A percentile compares a stretch with the other conserved stretches of the same genome.
Conservation (phyloP, 2,329 filamentous ascomycete species). For the Claviceps humidiphila region DNA sequence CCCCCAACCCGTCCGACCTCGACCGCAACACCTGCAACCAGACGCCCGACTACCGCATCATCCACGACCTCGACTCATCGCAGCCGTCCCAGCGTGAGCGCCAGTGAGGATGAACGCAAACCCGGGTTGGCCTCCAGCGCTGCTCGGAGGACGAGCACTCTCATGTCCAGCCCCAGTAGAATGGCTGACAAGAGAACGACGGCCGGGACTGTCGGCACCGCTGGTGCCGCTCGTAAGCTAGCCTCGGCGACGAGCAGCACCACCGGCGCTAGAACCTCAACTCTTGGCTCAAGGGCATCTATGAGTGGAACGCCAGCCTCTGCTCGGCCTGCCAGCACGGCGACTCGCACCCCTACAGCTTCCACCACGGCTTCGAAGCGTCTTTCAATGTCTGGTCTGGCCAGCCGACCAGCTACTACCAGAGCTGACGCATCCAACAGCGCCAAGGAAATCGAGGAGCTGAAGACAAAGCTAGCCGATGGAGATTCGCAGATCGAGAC, state of each 20-base stretch:
- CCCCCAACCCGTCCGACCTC: conserved; percentile 33
- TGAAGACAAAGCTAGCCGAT: conserved; percentile 45
- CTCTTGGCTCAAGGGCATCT: conserved; percentile 17
- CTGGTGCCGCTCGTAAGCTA: conserved; percentile 22
- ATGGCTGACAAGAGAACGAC: conserved; percentile 22
- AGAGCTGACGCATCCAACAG: conserved; percentile 27
- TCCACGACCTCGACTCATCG: conserved; percentile 29
- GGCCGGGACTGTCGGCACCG: conserved; percentile 19
- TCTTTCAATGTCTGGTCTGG: conserved; percentile 34
- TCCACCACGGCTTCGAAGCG: conserved; percentile 40
- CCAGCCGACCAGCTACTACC: conserved; percentile 21
- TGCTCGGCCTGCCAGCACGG: conserved; percentile 21
- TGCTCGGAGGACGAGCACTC: conserved; percentile 30
- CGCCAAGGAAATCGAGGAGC: conserved; percentile 44
- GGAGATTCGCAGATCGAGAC: conserved; percentile 44
- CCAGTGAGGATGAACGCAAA: conserved; percentile 38
- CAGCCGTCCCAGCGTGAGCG: conserved; percentile 33
- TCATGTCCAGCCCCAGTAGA: conserved; percentile 25
- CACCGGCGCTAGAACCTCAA: conserved; percentile 25
- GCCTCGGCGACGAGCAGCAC: conserved; percentile 18
- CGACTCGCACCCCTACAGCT: conserved; percentile 23
- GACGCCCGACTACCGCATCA: conserved; percentile 19
- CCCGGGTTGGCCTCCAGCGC: conserved; percentile 23
- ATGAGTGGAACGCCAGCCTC: conserved; percentile 15
- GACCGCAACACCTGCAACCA: conserved; percentile 16